Conservation (phyloP, 108 stramenopile species). For the Stephanodiscus minutulus region DNA sequence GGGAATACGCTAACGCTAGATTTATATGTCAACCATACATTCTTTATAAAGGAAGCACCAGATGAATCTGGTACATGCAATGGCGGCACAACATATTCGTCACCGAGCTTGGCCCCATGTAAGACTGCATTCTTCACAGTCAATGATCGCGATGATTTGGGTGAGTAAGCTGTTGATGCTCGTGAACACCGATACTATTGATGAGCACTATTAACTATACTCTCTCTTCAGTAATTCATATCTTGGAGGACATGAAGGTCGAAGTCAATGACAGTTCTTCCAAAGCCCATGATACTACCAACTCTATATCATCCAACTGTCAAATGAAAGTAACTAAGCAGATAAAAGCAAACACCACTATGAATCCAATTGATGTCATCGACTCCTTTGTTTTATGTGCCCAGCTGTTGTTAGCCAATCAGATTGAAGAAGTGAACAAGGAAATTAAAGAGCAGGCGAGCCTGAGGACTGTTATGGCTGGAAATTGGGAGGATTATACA, state of each 20-base stretch:
- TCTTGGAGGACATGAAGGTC: conserved; percentile 42
- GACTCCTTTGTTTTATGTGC: conserved; percentile 31
- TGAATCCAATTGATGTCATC: conserved; percentile 22
- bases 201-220: no score
- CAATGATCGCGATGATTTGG: conserved; percentile 52
- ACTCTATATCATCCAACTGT: conserved; percentile 24
- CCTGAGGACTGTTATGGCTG: conserved; percentile 52
- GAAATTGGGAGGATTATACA: conserved; percentile 73
- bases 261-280: conserved; percentile 36
- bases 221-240: conserved; percentile 33
- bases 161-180: conserved; percentile 10
- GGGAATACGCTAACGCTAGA: conserved; percentile 50
- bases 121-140: conserved; percentile 42
- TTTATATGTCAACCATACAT: conserved; percentile 78
- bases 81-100: conserved; percentile 6
- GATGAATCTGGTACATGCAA: conserved; percentile 39
- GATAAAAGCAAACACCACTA: conserved; percentile 1
- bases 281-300: conserved; percentile 10
- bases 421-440: conserved; percentile 48
- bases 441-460: conserved; percentile 67
- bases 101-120: conserved; percentile 44
- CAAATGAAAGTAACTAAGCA: conserved; percentile 20
- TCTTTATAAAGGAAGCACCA: conserved; percentile 55
- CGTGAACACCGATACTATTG: no score
- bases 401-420: conserved; percentile 36